A percentile compares a stretch with the other conserved stretches of the same genome.
Conservation (phyloP, 2,329 filamentous ascomycete genomes). For the Rhynchosporium secalis region DNA sequence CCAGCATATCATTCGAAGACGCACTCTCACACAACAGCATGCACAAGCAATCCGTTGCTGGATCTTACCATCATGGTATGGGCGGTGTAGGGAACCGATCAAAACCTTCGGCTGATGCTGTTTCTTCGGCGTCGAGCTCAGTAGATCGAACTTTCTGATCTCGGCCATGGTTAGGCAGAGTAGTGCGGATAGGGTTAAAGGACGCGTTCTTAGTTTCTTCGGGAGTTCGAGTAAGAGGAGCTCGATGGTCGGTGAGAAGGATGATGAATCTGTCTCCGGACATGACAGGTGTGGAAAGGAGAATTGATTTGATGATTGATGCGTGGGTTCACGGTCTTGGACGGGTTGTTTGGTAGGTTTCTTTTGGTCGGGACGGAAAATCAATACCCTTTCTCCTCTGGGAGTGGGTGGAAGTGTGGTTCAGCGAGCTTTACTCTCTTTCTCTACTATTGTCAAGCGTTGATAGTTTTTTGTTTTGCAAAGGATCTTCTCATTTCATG, state of each 20-base stretch:
- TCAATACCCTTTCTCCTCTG: neutral
- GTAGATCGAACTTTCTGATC: conserved; percentile 8
- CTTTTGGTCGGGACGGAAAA: conserved; percentile 5
- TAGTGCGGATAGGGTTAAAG: conserved; percentile 19
- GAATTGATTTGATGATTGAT: neutral
- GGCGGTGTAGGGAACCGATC: conserved; percentile 33
- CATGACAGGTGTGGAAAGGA: neutral
- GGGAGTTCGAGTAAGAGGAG: conserved; percentile 4
- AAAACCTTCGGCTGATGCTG: neutral
- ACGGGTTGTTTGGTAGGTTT: neutral
- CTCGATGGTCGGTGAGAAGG: conserved; percentile 15
- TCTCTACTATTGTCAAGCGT: neutral
- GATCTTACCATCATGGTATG: conserved; percentile 24
- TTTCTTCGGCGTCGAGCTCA: conserved; percentile 5
- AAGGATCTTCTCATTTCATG: too few relatives aligned
- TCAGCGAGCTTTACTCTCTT: neutral
- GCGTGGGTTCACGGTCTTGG: neutral
- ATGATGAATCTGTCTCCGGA: conserved; percentile 1
- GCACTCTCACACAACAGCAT: neutral
- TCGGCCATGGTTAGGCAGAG: conserved; percentile 3
- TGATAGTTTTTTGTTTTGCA: neutral
- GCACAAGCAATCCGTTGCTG: conserved; percentile 6
- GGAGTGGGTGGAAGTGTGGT: neutral
- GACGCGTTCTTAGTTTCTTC: neutral
- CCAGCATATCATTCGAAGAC: conserved; percentile 11